Conservation (phyloP, 345 rosid genomes). For the Brassica carinata region DNA sequence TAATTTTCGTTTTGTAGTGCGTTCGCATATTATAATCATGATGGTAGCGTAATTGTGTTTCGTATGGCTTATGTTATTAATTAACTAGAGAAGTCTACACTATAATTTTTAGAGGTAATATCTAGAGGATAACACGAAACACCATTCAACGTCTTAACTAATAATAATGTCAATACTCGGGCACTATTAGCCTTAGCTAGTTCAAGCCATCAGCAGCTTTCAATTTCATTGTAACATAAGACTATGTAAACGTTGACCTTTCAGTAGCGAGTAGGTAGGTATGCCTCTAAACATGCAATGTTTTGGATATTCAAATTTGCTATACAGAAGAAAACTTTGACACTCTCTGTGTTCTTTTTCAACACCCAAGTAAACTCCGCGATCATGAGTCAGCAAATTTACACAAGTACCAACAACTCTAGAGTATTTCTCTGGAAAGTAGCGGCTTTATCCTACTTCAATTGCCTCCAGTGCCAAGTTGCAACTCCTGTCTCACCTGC, state of each 20-base stretch:
- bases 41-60: not conserved
- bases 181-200: not conserved
- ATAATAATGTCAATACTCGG: not conserved
- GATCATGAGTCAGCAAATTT: not conserved
- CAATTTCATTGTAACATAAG: not conserved
- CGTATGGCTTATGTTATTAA: not conserved
- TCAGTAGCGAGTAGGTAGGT: not conserved
- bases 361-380: conserved; percentile 5
- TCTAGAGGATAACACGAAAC: conserved; percentile 1
- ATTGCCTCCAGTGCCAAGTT: conserved; percentile 2
- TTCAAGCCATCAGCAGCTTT: not conserved
- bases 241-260: not conserved
- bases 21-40: not conserved
- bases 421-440: not conserved
- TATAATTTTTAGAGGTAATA: not conserved
- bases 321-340: not conserved
- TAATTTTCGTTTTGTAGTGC: not conserved
- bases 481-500: conserved; percentile 17
- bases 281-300: conserved; percentile 1
- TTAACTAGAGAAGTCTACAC: not conserved
- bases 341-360: conserved; percentile 6
- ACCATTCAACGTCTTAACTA: conserved; percentile 1
- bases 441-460: not conserved
- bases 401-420: conserved; percentile 6
- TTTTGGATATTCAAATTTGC: conserved; percentile 16